phyloP scores from a whole-genome alignment of 495 filamentous ascomycete species.

The Parmelia sp. region DNA sequence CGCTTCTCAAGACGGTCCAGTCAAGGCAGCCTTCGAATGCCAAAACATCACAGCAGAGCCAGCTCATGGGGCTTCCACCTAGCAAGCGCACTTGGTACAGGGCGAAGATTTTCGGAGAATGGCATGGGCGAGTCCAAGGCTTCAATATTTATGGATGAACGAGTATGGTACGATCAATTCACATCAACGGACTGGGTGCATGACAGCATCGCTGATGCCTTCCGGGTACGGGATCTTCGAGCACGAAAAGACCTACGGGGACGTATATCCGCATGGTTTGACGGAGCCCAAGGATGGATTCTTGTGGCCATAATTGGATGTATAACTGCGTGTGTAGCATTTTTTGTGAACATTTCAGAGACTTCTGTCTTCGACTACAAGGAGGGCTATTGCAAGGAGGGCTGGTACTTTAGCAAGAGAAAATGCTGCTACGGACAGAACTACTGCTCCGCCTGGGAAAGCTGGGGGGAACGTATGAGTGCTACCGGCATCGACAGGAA shows the following conservation, averaged over 20 bases:
- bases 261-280: constrained; percentile 66
- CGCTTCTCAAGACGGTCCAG: constrained; percentile 21
- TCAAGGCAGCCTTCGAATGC: constrained; percentile 42
- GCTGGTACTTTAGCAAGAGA: constrained; percentile 67
- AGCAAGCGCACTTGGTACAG: constrained; percentile 38
- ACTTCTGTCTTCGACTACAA: constrained; percentile 82
- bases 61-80: constrained; percentile 55
- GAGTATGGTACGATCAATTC: constrained; percentile 98
- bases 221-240: constrained; percentile 74
- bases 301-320: constrained; percentile 86
- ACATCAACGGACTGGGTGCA: constrained; percentile 98
- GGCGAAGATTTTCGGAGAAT: constrained; percentile 35
- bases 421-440: constrained; percentile 64
- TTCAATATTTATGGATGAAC: constrained; percentile 63
- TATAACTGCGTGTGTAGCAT: constrained; percentile 78
- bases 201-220: constrained; percentile 92
- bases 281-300: constrained; percentile 91
- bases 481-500: constrained; percentile 42
- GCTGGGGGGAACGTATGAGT: constrained; percentile 65
- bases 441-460: constrained; percentile 63
- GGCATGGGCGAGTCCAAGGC: constrained; percentile 48
- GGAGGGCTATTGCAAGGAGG: constrained; percentile 71
- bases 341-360: constrained; percentile 83
- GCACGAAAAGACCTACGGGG: constrained; percentile 79
- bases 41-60: constrained; percentile 59